phyloP scores from a whole-genome alignment of 2,329 filamentous ascomycete species.

The Grosmannia penicillata region DNA sequence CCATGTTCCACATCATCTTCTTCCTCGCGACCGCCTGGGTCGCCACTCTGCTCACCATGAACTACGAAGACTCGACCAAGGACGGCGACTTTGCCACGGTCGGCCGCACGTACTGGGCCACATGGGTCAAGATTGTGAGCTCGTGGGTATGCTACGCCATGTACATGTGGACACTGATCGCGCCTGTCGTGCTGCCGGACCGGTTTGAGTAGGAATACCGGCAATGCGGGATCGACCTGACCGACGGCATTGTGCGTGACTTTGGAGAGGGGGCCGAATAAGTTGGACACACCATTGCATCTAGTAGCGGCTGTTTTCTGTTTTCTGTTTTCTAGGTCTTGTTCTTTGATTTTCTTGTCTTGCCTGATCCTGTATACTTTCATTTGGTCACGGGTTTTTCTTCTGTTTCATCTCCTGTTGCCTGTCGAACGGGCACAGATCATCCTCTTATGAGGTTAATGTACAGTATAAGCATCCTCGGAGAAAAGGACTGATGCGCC shows the following conservation, averaged over 20 bases:
- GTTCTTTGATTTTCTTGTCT: background rate
- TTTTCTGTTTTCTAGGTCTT: background rate
- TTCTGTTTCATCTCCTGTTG: background rate
- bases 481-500: too few species aligned
- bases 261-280: too few species aligned
- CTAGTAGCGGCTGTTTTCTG: background rate
- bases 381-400: too few species aligned
- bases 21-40: constrained; percentile 94
- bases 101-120: constrained; percentile 89
- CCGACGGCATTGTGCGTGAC: too few species aligned
- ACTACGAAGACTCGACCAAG: constrained; percentile 49
- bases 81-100: constrained; percentile 76
- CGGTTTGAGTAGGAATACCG: constrained; percentile 76
- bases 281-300: too few species aligned
- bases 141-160: constrained; percentile 93
- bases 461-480: too few species aligned
- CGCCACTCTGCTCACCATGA: constrained; percentile 69
- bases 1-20: constrained; percentile 94
- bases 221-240: too few species aligned
- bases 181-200: constrained; percentile 73
- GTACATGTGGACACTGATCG: constrained; percentile 85
- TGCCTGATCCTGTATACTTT: too few species aligned
- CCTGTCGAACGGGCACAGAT: too few species aligned
- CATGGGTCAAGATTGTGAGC: constrained; percentile 98
- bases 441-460: too few species aligned